These are phyloP conservation scores for Chondrostereum purpureum DNA, from an alignment of 1,284 basidiomycete genomes.

Conservation along the genomic window DNA sequence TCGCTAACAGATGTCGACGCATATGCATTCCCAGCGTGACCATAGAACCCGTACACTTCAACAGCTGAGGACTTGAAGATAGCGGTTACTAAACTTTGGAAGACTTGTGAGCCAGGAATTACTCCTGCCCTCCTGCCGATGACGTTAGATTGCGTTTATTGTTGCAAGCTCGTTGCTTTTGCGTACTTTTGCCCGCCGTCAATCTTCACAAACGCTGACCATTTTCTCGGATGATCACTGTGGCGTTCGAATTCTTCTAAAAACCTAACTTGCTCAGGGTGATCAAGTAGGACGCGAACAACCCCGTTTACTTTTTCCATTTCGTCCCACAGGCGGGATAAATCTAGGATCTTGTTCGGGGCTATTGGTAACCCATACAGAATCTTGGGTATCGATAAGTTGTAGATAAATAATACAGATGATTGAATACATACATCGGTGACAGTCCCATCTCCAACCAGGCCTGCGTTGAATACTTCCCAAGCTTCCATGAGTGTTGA, in stretches of 20 bases:
- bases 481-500: slow-evolving; percentile 80
- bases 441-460: slow-evolving; percentile 68
- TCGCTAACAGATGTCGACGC: slow-evolving; percentile 58
- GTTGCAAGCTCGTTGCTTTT: neutral
- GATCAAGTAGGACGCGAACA: slow-evolving; percentile 70
- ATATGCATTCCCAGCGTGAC: slow-evolving; percentile 75
- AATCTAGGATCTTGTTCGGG: slow-evolving; percentile 67
- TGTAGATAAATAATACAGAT: slow-evolving; percentile 5
- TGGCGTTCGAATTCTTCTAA: slow-evolving; percentile 52
- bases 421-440: slow-evolving; percentile 53
- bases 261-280: slow-evolving; percentile 63
- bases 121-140: slow-evolving; percentile 73
- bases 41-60: slow-evolving; percentile 78
- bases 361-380: slow-evolving; percentile 73
- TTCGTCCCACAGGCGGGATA: slow-evolving; percentile 53
- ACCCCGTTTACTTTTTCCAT: slow-evolving; percentile 45
- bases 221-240: slow-evolving; percentile 36
- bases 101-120: slow-evolving; percentile 42
- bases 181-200: slow-evolving; percentile 73
- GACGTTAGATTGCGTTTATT: neutral
- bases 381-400: slow-evolving; percentile 45
- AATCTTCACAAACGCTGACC: slow-evolving; percentile 79
- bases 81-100: slow-evolving; percentile 48
- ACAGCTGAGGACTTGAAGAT: slow-evolving; percentile 49
- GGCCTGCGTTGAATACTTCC: slow-evolving; percentile 61